Conservation (phyloP, 108 stramenopile genomes). For the Cyclotella choctawhatcheeana region DNA sequence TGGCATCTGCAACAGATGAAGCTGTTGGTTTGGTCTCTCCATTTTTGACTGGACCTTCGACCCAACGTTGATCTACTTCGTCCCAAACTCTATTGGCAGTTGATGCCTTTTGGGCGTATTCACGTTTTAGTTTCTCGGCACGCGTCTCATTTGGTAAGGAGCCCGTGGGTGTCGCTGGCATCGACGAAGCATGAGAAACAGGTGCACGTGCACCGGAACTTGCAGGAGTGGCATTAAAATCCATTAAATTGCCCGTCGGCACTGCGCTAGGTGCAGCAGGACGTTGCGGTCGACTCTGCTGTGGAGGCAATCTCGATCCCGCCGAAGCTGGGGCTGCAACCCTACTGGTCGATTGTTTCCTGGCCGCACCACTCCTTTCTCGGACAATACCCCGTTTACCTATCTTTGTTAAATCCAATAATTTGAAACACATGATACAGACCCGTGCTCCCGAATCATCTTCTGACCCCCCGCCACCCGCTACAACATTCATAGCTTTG, state of each 20-base stretch:
- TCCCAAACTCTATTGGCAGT: conserved; percentile 86
- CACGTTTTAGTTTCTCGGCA: conserved; percentile 78
- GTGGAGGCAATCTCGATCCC: not conserved
- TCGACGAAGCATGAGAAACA: conserved; percentile 62
- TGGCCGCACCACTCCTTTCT: too few species aligned
- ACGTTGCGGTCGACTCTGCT: not conserved
- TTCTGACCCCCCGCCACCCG: conserved; percentile 19
- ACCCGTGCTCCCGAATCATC: conserved; percentile 56
- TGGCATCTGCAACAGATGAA: not conserved
- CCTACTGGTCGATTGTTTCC: not conserved
- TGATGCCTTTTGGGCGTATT: conserved; percentile 66
- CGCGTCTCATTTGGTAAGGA: conserved; percentile 67
- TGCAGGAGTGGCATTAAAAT: conserved; percentile 58
- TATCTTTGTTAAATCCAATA: conserved; percentile 74
- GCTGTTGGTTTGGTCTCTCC: conserved; percentile 31
- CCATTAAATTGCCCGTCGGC: conserved; percentile 68
- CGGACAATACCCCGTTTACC: conserved; percentile 47
- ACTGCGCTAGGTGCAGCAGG: conserved; percentile 20
- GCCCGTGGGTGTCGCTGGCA: conserved; percentile 58
- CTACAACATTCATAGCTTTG: conserved; percentile 74
- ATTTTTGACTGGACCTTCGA: conserved; percentile 45
- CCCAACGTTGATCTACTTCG: conserved; percentile 88
- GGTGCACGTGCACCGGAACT: conserved; percentile 31
- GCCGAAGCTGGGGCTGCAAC: not conserved
- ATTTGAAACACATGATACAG: conserved; percentile 78